Base-by-base conservation (phyloP, 805 yeast genomes). In the Yamadazyma takamatsuzukensis region DNA sequence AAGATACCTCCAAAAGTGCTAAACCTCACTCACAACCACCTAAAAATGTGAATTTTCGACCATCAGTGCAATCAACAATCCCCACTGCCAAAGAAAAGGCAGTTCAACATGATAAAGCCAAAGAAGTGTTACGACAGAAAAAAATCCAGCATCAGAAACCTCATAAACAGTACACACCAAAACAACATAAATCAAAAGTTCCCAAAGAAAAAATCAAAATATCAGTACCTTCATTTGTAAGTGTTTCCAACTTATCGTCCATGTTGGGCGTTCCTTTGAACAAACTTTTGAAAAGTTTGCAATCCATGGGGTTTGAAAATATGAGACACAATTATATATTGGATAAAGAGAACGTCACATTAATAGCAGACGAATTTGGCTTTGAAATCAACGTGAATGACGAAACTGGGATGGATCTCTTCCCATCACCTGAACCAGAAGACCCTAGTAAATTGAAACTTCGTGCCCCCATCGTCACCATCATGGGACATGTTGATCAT, bases 401-500 rank as follows among this genome's bases (percentile, higher is more conserved):
- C 30, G 70, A 68, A n/a, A 63, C 69, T 4, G 80, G 83, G 2
- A 58, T 81, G 32, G 76, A 80, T 41, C 77, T 86, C 12, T 68
- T 73, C 11, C 74, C 78, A 0, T 60, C 61, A 2, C 74, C 84
- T 0, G 51, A 54, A n/a, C 59, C 61, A 5, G 27, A 27, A n/a
- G 42, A 33, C 16, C 17, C 29, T 6, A 21, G 36, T 3, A 49
- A 59, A 15, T 54, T 82, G 41, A 76, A 74, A 27, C 68, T 79
- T 5, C 67, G 97, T 43, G 88, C 98, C 0, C 98, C 98, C 0
- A 82, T 93, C 15, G 97, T 93, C 4, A 89, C 98, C 0, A 85
- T 93, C 32, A 93, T 93, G 97, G 98, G 98, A 2, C 98, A 93
- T 56, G 98, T 93, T 18, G 98, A 93, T 58, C 98, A 93, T 53